Base-by-base conservation (phyloP, 371 early-diverging fungal species). In the Smittium mucronatum region DNA sequence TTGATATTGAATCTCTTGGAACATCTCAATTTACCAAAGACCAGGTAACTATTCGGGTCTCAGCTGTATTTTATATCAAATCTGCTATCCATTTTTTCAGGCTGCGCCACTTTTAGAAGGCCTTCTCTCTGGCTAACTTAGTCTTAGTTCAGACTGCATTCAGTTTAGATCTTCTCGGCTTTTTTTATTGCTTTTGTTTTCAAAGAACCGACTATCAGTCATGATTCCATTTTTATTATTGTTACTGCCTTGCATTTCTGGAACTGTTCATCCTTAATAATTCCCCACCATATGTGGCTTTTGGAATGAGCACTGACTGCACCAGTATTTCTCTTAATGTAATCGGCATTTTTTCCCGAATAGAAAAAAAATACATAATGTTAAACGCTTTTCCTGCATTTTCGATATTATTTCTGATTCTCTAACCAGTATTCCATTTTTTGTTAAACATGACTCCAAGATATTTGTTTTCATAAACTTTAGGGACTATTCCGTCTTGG, bases 311-410 rank as follows among this genome's bases (percentile, higher is more conserved):
- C 26, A 61, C 63, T 11, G 63, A 61, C 26, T 26, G 29, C 5
- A 61, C n/a, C 33, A 61, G 63, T n/a, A n/a, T 61, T 61, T 5
- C 33, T 61, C 63, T 61, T 61, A 61, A 11, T 61, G 63, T 26
- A 11, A 61, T 33, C 5, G 63, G 63, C 5, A 26, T 61, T 30
- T 61, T 61, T 11, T 33, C 26, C 15, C n/a, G 5, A 15, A 11
- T 26, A 5, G n/a, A 61, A 33, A 33, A 61, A 61, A 11, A 61
- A 21, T 47, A 47, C 47, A 47, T 47, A 11, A 5, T 21, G 21
- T 21, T 47, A 11, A 47, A 11, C 21, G 47, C 47, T 47, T 21
- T 47, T 47, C 11, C 5, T 5, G 47, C 47, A 47, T 5, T 21
- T 21, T 47, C 47, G 47, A 21, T 21, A 47, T 47, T 47, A 21